Percentiles rank a stretch among this genome's conserved stretches.
Evolutionary conservation across 2,329 filamentous ascomycete genomes (phyloP).

Genomic region (Chaetomium globosum): DNA sequence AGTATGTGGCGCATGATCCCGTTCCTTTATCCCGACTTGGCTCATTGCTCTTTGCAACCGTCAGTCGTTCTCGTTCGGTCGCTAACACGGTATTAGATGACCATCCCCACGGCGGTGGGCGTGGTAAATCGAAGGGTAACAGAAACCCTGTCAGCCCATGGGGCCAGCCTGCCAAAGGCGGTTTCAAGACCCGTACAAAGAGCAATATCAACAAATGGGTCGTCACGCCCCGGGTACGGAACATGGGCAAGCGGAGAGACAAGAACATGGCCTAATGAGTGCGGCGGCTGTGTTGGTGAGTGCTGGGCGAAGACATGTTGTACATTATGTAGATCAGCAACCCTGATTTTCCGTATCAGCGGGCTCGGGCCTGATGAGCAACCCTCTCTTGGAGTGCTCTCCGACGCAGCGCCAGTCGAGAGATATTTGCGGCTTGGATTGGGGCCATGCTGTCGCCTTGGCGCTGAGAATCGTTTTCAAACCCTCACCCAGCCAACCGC

Average conservation of each 20-base stretch:
- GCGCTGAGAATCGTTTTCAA: background rate
- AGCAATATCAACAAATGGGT: constrained; percentile 91
- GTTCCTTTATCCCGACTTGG: constrained; percentile 4
- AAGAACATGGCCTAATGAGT: constrained; percentile 52
- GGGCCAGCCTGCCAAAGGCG: constrained; percentile 86
- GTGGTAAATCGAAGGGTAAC: constrained; percentile 99
- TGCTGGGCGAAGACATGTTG: constrained; percentile 32
- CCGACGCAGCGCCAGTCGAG: background rate
- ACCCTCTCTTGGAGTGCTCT: background rate
- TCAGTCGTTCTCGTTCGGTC: constrained; percentile 17
- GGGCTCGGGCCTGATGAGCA: background rate
- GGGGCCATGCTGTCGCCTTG: background rate
- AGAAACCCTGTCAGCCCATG: constrained; percentile 92
- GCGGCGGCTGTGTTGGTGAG: constrained; percentile 25
- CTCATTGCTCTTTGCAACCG: background rate
- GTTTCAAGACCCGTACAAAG: constrained; percentile 89
- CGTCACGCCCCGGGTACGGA: constrained; percentile 78
- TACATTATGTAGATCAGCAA: constrained; percentile 39
- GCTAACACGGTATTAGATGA: constrained; percentile 59
- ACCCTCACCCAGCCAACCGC: background rate
- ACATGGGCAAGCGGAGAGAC: constrained; percentile 83
- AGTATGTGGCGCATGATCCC: constrained; percentile 52
- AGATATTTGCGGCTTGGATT: background rate
- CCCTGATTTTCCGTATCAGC: constrained; percentile 2
- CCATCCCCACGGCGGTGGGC: constrained; percentile 97